Base-by-base conservation (phyloP, 441 rosid genomes). In the Arabidopsis hybrid region DNA sequence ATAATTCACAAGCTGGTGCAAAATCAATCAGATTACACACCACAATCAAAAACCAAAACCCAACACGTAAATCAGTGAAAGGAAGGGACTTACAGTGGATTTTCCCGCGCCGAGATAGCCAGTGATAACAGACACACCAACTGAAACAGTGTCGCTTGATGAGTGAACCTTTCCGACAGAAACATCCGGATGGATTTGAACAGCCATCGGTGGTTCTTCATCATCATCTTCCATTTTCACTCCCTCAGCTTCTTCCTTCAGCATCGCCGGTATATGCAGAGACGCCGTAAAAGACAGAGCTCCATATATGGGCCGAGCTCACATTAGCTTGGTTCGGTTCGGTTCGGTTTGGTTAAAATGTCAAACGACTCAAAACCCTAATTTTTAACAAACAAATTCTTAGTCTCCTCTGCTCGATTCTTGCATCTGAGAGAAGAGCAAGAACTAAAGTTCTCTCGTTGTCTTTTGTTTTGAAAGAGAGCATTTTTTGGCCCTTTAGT, bases 101-200 rank as follows among this genome's bases (percentile, higher is more conserved):
- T 29, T 29, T 29, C 31, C 31, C 4, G 31, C 89, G 56, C 99
- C 31, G 31, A 29, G 31, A 29, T 29, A 29, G 31, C 31, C 31
- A 29, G 31, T 89, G 83, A 95, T 84, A 71, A 95, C 87, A 49
- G 95, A 89, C 38, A 95, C 90, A 12, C 98, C 93, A 16, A 92
- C 97, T 29, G 31, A 29, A 29, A 29, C 31, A 29, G 31, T 29
- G 4, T 29, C 31, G 31, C 31, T 29, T 29, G 31, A 29, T 29
- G 31, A 29, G 31, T 2, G 31, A 29, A 29, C 3, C 31, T 29
- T 29, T 29, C 31, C 31, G 31, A 29, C 31, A 29, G 31, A 29
- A 29, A 29, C 31, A 29, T 3, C 31, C 31, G 31, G 31, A 60
- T 77, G 80, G 56, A 91, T 85, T 74, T 80, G 81, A 66, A 85